phyloP scores from a whole-genome alignment of 768 basidiomycete species.

The Termitomyces sp. region DNA sequence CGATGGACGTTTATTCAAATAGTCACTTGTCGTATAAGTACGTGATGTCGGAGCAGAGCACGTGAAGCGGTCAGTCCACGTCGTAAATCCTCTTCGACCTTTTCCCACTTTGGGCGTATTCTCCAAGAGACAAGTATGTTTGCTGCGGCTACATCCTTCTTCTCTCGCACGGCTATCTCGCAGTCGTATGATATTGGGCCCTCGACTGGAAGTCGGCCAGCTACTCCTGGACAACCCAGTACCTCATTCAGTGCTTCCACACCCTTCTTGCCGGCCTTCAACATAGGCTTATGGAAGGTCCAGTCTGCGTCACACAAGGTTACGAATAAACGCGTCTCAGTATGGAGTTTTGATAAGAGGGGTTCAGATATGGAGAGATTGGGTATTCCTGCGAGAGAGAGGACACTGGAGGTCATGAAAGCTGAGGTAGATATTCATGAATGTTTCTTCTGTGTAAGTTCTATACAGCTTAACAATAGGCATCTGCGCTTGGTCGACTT shows the following conservation, averaged over 20 bases:
- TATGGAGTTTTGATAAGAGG: constrained; percentile 91
- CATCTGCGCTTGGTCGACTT: constrained; percentile 74
- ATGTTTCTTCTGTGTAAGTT: constrained; percentile 5
- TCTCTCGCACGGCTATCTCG: constrained; percentile 73
- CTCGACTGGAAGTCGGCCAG: constrained; percentile 37
- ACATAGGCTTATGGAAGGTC: constrained; percentile 86
- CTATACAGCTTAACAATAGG: constrained; percentile 37
- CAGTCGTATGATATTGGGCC: constrained; percentile 70
- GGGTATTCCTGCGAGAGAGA: constrained; percentile 59
- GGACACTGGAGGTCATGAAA: constrained; percentile 79
- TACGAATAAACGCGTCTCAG: constrained; percentile 83
- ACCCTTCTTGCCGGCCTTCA: constrained; percentile 46
- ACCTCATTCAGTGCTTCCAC: constrained; percentile 29
- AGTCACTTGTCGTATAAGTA: too few species aligned
- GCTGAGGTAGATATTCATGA: constrained; percentile 62
- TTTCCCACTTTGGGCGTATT: background rate
- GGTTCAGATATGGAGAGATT: constrained; percentile 68
- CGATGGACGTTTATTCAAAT: too few species aligned
- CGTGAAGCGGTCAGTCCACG: background rate
- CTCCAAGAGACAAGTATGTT: constrained; percentile 41
- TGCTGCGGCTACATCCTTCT: constrained; percentile 80
- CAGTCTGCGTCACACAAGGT: constrained; percentile 84
- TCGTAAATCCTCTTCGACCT: background rate
- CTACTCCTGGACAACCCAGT: constrained; percentile 39
- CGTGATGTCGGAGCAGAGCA: background rate